Percentiles rank a stretch among this genome's conserved stretches.
Conservation (phyloP, 495 filamentous ascomycete species). For the Trichocladium uniseriatum region DNA sequence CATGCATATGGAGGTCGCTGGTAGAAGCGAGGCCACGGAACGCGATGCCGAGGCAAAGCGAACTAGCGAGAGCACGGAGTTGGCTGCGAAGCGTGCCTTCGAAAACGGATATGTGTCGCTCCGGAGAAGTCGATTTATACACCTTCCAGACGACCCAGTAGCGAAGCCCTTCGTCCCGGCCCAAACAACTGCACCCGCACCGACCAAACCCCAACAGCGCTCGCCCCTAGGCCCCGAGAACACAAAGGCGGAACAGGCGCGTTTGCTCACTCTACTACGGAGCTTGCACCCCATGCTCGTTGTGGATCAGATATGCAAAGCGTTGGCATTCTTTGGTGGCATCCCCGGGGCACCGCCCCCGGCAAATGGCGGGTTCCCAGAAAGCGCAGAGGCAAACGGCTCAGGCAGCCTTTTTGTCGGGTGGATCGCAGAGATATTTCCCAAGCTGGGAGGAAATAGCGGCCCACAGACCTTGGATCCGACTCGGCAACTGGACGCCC, state of each 20-base stretch:
- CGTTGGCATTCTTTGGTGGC: slow-evolving; percentile 49
- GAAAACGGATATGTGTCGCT: slow-evolving; percentile 43
- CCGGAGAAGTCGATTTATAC: slow-evolving; percentile 35
- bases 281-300: slow-evolving; percentile 44
- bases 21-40: slow-evolving; percentile 34
- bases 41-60: slow-evolving; percentile 46
- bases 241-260: slow-evolving; percentile 47
- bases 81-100: slow-evolving; percentile 42
- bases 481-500: slow-evolving; percentile 14
- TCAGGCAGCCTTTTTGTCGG: slow-evolving; percentile 47
- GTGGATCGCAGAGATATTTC: slow-evolving; percentile 51
- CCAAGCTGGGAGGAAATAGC: slow-evolving; percentile 29
- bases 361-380: slow-evolving; percentile 41
- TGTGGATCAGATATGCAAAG: slow-evolving; percentile 50
- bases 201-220: slow-evolving; percentile 7
- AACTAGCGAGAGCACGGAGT: slow-evolving; percentile 47
- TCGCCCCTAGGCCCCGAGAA: slow-evolving; percentile 35
- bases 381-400: slow-evolving; percentile 45
- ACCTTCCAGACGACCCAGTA: slow-evolving; percentile 20
- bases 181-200: neutral
- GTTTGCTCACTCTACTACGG: slow-evolving; percentile 43
- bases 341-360: slow-evolving; percentile 47
- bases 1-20: slow-evolving; percentile 46
- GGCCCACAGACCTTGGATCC: slow-evolving; percentile 16
- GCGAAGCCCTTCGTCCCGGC: slow-evolving; percentile 20